Base-by-base conservation (phyloP, 2,329 filamentous ascomycete species). In the Sclerotinia spermophila region DNA sequence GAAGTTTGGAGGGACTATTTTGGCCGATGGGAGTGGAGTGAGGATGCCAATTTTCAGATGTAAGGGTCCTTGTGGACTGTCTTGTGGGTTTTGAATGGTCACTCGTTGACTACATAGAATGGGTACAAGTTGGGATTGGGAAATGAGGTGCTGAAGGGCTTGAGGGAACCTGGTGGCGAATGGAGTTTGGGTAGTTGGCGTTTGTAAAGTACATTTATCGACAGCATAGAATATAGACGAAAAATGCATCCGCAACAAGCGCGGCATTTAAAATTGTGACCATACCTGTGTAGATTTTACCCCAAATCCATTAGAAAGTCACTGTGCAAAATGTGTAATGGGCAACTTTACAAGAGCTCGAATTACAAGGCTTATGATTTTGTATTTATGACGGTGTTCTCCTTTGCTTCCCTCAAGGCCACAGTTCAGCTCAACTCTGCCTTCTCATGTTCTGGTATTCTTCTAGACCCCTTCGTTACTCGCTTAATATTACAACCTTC, bases 31-130 rank as follows among this genome's bases (percentile, higher is more conserved):
- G 27, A 56, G 48, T 27, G 59, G 68, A 27, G 59, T 69, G 45
- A 51, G 59, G 13, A 24, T 69, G 68, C 68, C 68, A 1, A 56
- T 65, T 21, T 69, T 55, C n/a, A 42, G 68, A 38, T 69, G 53
- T 64, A n/a, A 45, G 68, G 58, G 33, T 44, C 53, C 40, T 42
- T 69, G 68, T 56, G 68, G 68, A 11, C 44, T 45, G 17, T 38
- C 38, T 35, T 69, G 38, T 56, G 45, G 33, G 17, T 65, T 65
- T 38, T 65, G 24, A 51, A 5, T 40, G 35, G 35, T 40, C 58
- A 8, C 19, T 42, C 38, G 35, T 60, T 60, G 58, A 60, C 38
- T 40, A 27, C 17, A 42, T 60, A 40, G 60, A n/a, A 35, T 62
- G 42, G 40, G 17, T 30, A 30, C 40, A 48, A n/a, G n/a, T 42